Evolutionary conservation across 345 rosid genomes (phyloP), one percentile per base, ranked within the genome.

Genomic region (Bruguiera gymnorhiza): DNA sequence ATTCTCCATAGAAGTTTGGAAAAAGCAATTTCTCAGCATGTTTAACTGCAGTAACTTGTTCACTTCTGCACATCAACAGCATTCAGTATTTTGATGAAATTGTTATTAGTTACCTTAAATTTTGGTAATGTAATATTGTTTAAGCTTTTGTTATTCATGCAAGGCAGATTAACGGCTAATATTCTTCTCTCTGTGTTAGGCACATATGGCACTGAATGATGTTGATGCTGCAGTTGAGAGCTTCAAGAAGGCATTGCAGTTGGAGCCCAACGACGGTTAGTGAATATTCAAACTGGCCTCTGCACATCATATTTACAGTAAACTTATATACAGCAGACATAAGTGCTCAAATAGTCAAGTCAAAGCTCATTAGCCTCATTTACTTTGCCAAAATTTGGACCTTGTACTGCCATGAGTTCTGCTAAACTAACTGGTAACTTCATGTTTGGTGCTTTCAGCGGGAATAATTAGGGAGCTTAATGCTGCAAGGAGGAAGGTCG

Each of bases 211-310:
- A 53, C 97, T 92, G 31, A 88, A 90, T 65, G 97, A 92, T 16
- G 73, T 94, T 10, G 97, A 94, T 79, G 88, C 92, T 75, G 97
- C 98, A n/a, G 96, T 80, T 55, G 98, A 91, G 78, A 94, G 97
- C 85, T 88, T 94, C 70, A 80, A 79, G 74, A 91, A 88, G 85
- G 98, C 98, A 57, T 79, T 88, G 76, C 83, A 76, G 26, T 78
- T 94, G 79, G 98, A 94, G 81, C 98, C 98, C 69, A 89, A 89
- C 32, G 98, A 94, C 60, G 87, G 97, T 94, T 39, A 70, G 85
- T 69, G 32, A 58, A 27, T 31, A 67, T 30, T 48, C 21, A 26
- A 5, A 53, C 48, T 36, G 43, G 43, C 6, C 32, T 15, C 50
- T 13, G 50, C 16, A 37, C 16, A 37, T 24, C 54, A 6, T 57